Conservation (phyloP, 2,329 filamentous ascomycete species). For the Berkeleyomyces rouxiae region DNA sequence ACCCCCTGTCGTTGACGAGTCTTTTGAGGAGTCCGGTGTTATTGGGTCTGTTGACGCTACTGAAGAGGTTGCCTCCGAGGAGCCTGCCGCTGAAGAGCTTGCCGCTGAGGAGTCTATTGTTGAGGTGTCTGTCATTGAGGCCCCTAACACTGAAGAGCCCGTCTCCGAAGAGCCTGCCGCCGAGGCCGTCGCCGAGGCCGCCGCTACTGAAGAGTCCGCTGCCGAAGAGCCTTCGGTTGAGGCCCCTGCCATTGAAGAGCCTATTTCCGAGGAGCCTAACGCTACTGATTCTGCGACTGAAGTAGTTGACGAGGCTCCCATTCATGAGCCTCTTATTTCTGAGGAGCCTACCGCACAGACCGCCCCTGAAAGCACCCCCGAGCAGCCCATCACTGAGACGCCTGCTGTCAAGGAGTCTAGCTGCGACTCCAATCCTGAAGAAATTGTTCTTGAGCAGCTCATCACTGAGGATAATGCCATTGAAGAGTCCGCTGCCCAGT, state of each 20-base stretch:
- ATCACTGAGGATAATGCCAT: no score
- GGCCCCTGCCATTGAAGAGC: not conserved
- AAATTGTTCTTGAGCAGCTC: not conserved
- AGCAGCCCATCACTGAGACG: no score
- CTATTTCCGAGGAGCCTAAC: not conserved
- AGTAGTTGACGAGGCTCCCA: not conserved
- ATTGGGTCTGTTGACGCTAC: not conserved
- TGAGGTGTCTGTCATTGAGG: no score
- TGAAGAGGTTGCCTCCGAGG: conserved; percentile 4
- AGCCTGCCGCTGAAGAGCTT: not conserved
- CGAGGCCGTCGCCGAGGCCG: not conserved
- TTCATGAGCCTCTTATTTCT: not conserved
- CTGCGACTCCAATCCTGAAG: not conserved
- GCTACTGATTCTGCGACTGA: not conserved
- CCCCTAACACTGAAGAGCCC: not conserved
- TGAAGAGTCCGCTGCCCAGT: no score
- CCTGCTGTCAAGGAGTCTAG: no score
- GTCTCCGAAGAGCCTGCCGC: not conserved
- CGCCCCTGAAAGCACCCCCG: no score
- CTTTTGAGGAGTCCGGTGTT: not conserved
- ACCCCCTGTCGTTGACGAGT: not conserved
- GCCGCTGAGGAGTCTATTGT: not conserved
- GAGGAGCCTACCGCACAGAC: not conserved
- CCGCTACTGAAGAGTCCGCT: not conserved
- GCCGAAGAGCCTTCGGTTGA: not conserved